phyloP scores from a whole-genome alignment of 2,329 filamentous ascomycete genomes.

The Ceratocystis cacaofunesta region DNA sequence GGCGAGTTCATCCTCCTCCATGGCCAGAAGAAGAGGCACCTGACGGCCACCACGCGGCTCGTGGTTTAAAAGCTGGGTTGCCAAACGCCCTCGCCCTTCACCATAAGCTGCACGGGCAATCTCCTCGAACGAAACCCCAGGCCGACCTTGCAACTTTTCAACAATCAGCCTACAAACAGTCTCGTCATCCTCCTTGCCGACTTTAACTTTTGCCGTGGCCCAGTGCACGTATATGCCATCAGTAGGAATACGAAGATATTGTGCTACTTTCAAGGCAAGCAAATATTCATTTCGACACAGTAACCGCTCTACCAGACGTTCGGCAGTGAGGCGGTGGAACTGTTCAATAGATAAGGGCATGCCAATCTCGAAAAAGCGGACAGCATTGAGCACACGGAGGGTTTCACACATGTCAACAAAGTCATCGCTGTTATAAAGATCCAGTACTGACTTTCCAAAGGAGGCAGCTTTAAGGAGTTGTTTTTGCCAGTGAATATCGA shows the following conservation, averaged over 20 bases:
- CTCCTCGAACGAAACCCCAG: constrained; percentile 87
- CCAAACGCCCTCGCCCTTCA: constrained; percentile 76
- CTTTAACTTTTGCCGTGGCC: constrained; percentile 85
- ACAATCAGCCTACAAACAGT: constrained; percentile 76
- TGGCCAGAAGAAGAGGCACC: constrained; percentile 78
- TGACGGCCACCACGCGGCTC: constrained; percentile 92
- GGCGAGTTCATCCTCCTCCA: constrained; percentile 91
- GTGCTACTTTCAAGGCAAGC: constrained; percentile 73
- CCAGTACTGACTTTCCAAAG: constrained; percentile 92
- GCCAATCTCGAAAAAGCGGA: constrained; percentile 80
- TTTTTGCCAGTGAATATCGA: constrained; percentile 83
- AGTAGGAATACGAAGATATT: constrained; percentile 71
- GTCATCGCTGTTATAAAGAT: constrained; percentile 95
- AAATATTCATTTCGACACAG: constrained; percentile 85
- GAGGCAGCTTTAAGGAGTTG: constrained; percentile 90
- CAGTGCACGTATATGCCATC: constrained; percentile 92
- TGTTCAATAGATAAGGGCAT: constrained; percentile 87
- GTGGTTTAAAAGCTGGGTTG: constrained; percentile 81
- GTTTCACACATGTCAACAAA: constrained; percentile 98
- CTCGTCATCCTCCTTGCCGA: constrained; percentile 74
- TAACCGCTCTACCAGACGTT: constrained; percentile 71
- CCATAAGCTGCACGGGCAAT: constrained; percentile 89
- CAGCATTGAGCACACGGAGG: constrained; percentile 79
- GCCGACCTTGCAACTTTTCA: constrained; percentile 69
- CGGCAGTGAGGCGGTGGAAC: constrained; percentile 77